Conservation (phyloP, 495 filamentous ascomycete species). For the Aspergillus nidulans region DNA sequence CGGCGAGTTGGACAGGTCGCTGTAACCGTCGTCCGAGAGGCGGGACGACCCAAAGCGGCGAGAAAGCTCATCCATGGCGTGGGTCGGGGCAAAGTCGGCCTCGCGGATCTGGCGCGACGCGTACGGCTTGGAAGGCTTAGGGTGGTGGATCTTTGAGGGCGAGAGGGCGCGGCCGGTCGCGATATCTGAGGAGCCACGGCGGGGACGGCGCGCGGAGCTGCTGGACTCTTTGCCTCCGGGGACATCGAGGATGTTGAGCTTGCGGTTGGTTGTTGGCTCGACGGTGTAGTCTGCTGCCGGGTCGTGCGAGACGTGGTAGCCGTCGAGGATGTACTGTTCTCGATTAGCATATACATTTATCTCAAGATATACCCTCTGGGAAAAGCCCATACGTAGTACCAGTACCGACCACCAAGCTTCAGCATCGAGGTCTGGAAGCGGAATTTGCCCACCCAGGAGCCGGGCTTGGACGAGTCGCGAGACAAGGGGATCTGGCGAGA, state of each 20-base stretch:
- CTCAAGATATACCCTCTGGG: too few relatives aligned
- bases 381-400: constrained; percentile 73
- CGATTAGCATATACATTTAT: not conserved
- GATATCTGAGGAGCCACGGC: constrained; percentile 52
- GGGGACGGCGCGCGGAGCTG: constrained; percentile 16
- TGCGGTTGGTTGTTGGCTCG: constrained; percentile 95
- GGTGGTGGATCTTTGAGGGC: constrained; percentile 82
- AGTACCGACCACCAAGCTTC: constrained; percentile 85
- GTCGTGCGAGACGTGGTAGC: constrained; percentile 97
- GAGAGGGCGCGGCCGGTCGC: constrained; percentile 83
- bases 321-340: constrained; percentile 88
- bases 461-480: constrained; percentile 78
- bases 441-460: constrained; percentile 92
- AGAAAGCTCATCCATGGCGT: constrained; percentile 67
- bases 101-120: constrained; percentile 81
- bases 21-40: constrained; percentile 69
- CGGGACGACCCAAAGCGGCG: constrained; percentile 66
- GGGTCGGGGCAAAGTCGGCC: constrained; percentile 64
- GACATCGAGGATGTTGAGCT: constrained; percentile 76
- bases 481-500: constrained; percentile 84
- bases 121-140: constrained; percentile 82
- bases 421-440: constrained; percentile 83
- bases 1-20: constrained; percentile 58
- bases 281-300: constrained; percentile 83
- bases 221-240: constrained; percentile 39